These are phyloP conservation scores for Phyllostachys edulis DNA, from an alignment of 176 grass and related monocot genomes.

Conservation along the genomic window DNA sequence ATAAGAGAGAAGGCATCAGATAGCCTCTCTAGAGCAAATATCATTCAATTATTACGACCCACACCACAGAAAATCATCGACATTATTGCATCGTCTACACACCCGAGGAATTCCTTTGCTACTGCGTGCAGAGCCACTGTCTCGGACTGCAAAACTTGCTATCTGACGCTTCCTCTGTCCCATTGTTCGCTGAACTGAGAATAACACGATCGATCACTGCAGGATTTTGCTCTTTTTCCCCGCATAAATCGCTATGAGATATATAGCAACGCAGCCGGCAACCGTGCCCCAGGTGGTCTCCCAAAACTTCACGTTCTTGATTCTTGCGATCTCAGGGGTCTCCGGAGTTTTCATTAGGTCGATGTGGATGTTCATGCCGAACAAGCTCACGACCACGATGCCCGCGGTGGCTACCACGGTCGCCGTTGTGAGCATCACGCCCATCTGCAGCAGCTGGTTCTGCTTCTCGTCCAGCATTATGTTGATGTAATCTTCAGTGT, in stretches of 20 bases:
- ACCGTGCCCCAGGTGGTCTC: slow-evolving; percentile 65
- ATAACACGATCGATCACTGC: slow-evolving; percentile 45
- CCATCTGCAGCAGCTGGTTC: slow-evolving; percentile 85
- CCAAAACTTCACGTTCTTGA: slow-evolving; percentile 66
- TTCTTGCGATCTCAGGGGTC: slow-evolving; percentile 41
- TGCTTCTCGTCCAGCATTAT: slow-evolving; percentile 91
- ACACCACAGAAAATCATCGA: neutral
- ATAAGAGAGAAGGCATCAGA: neutral
- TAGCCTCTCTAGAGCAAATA: neutral
- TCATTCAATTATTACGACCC: slow-evolving; percentile 5
- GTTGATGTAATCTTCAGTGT: slow-evolving; percentile 82
- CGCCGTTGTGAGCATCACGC: slow-evolving; percentile 70
- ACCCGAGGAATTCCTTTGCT: neutral
- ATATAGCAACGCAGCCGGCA: slow-evolving; percentile 57
- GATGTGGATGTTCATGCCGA: slow-evolving; percentile 83
- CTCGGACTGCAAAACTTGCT: neutral
- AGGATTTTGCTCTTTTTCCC: slow-evolving; percentile 81
- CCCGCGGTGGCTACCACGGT: slow-evolving; percentile 68
- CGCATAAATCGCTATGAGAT: slow-evolving; percentile 63
- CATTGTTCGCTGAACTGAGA: neutral
- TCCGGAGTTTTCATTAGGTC: slow-evolving; percentile 44
- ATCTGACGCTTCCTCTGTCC: neutral
- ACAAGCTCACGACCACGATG: slow-evolving; percentile 65
- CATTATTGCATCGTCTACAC: neutral
- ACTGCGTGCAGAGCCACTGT: neutral